Conservation (phyloP, 2,329 filamentous ascomycete genomes). For the Pseudocercospora macadamiae region DNA sequence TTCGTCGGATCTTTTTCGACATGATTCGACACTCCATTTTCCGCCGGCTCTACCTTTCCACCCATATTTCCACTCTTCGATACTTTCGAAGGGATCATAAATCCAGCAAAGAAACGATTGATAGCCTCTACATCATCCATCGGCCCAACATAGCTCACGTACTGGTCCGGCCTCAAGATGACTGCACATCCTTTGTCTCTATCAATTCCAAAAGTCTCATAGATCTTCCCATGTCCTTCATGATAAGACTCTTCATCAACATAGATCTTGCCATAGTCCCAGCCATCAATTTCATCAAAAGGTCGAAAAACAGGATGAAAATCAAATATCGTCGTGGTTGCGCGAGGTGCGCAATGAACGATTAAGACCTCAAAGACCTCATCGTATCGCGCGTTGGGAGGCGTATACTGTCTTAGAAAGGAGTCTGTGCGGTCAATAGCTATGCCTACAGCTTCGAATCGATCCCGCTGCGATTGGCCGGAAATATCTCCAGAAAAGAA, state of each 20-base stretch:
- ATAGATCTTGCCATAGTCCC: conserved; percentile 42
- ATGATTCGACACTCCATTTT: background rate
- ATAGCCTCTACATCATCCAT: conserved; percentile 34
- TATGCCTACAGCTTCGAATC: conserved; percentile 41
- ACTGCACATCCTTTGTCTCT: conserved; percentile 58
- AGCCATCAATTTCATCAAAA: conserved; percentile 38
- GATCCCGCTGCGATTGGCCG: conserved; percentile 45
- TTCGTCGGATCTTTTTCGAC: background rate
- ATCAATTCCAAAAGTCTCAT: conserved; percentile 63
- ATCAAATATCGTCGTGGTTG: conserved; percentile 47
- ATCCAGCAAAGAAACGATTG: conserved; percentile 12
- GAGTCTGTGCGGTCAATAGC: conserved; percentile 4
- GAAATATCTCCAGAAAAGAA: conserved; percentile 32
- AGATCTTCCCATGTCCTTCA: conserved; percentile 46
- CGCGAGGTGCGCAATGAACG: conserved; percentile 59
- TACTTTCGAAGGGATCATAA: conserved; percentile 2
- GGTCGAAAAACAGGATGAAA: conserved; percentile 48
- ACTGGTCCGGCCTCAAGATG: conserved; percentile 65
- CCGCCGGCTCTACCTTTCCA: background rate
- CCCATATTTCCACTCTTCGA: background rate
- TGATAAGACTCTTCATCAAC: conserved; percentile 49
- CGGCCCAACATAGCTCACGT: conserved; percentile 55
- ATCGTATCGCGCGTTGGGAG: conserved; percentile 41
- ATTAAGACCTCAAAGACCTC: conserved; percentile 62
- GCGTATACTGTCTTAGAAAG: conserved; percentile 35